phyloP scores from a whole-genome alignment of 108 stramenopile genomes.

The Cyclotella baltica region DNA sequence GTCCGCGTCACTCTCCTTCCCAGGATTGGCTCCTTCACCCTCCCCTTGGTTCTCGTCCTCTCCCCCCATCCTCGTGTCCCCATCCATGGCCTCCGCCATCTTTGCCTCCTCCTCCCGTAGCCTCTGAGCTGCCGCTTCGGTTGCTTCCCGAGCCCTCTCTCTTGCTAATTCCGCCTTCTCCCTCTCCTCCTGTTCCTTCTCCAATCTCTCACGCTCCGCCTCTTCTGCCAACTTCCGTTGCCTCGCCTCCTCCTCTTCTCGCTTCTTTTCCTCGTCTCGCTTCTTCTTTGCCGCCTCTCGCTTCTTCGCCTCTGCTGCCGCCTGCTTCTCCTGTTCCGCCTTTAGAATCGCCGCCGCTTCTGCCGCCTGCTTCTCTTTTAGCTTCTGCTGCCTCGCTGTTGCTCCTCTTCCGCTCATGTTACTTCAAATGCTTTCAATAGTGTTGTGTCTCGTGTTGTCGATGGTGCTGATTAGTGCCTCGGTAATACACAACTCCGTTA shows the following conservation, averaged over 20 bases:
- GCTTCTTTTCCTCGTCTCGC: background rate
- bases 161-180: background rate
- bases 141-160: background rate
- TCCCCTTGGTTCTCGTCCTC: background rate
- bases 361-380: too few relatives aligned
- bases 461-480: background rate
- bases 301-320: too few relatives aligned
- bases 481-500: background rate
- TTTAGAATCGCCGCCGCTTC: too few relatives aligned
- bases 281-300: too few relatives aligned
- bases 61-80: background rate
- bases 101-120: background rate
- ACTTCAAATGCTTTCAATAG: too few relatives aligned
- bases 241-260: too few relatives aligned
- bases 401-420: too few relatives aligned
- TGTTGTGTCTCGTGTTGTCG: background rate
- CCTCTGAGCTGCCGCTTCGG: constrained; percentile 4
- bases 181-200: background rate
- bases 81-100: background rate
- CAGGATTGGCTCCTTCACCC: background rate
- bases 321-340: too few relatives aligned
- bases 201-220: background rate
- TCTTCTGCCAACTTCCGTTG: background rate
- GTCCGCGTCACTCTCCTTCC: background rate
- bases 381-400: too few relatives aligned